Conservation (phyloP, 352 stramenopile species). For the Phytophthora syringae region DNA sequence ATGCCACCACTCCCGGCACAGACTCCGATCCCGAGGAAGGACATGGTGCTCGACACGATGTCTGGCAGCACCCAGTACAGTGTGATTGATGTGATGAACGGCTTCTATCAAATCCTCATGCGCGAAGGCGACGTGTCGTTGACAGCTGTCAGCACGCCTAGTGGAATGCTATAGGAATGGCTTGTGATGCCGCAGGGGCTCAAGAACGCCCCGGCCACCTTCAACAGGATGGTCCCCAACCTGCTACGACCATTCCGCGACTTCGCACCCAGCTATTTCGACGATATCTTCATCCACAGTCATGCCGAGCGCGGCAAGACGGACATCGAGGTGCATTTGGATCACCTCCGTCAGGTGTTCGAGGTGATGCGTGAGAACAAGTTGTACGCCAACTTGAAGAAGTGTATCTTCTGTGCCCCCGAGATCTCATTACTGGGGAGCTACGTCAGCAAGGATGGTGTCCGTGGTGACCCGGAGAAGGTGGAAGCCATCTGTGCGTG, state of each 20-base stretch:
- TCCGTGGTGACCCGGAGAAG: background rate
- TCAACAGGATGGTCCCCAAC: too few relatives aligned
- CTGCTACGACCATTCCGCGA: background rate
- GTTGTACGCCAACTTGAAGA: constrained; percentile 26
- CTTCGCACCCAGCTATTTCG: constrained; percentile 27
- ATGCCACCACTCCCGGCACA: too few relatives aligned
- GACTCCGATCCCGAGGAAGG: too few relatives aligned
- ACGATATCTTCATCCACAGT: constrained; percentile 35
- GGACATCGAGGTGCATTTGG: constrained; percentile 22
- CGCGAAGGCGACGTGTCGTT: too few relatives aligned
- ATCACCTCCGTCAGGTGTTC: constrained; percentile 25
- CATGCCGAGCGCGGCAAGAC: background rate
- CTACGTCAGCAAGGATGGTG: constrained; percentile 8
- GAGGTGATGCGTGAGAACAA: constrained; percentile 25
- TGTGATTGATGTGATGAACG: too few relatives aligned
- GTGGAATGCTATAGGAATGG: too few relatives aligned
- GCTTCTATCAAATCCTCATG: too few relatives aligned
- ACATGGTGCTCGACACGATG: too few relatives aligned
- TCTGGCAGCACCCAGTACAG: too few relatives aligned
- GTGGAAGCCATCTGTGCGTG: constrained; percentile 8
- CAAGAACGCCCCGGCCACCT: too few relatives aligned
- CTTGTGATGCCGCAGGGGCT: too few relatives aligned
- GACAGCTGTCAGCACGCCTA: too few relatives aligned
- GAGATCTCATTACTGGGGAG: constrained; percentile 33
- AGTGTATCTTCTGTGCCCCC: constrained; percentile 27